Evolutionary conservation across 1,284 basidiomycete genomes (phyloP).

Genomic region (Abortiporus biennis): DNA sequence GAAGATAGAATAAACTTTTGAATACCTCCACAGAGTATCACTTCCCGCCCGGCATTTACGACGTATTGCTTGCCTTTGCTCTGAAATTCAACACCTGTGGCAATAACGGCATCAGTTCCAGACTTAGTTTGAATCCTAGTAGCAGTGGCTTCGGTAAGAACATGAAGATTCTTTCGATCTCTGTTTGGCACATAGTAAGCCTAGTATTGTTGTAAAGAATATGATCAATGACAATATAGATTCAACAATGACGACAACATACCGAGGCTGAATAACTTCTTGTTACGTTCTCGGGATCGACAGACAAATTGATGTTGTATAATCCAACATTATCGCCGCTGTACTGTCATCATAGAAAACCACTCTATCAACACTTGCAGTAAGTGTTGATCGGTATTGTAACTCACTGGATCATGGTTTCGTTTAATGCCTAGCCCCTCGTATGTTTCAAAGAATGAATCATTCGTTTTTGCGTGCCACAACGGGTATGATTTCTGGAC

Average conservation of each 20-base stretch:
- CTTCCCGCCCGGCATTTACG: conserved; percentile 10
- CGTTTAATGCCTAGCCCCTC: conserved; percentile 6
- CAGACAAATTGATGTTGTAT: not conserved
- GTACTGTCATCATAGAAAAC: not conserved
- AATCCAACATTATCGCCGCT: conserved; percentile 1
- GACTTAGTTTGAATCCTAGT: not conserved
- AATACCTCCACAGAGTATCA: conserved; percentile 14
- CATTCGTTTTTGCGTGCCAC: conserved; percentile 4
- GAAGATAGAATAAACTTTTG: not conserved
- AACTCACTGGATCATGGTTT: conserved; percentile 9
- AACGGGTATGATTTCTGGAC: conserved; percentile 10
- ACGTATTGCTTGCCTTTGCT: not conserved
- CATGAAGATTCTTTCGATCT: conserved; percentile 1
- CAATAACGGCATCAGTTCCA: not conserved
- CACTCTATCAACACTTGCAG: not conserved
- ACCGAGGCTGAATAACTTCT: conserved; percentile 3
- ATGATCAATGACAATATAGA: not conserved
- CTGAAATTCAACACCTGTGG: conserved; percentile 11
- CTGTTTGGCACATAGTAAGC: conserved; percentile 5
- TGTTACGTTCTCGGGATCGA: conserved; percentile 1
- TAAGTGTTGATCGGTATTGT: not conserved
- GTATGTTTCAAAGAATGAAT: conserved; percentile 6
- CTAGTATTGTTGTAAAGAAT: too few species aligned
- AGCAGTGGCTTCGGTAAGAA: conserved; percentile 4
- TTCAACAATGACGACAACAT: not conserved